Conservation (phyloP, 441 rosid species). For the Macaranga tanarius region DNA sequence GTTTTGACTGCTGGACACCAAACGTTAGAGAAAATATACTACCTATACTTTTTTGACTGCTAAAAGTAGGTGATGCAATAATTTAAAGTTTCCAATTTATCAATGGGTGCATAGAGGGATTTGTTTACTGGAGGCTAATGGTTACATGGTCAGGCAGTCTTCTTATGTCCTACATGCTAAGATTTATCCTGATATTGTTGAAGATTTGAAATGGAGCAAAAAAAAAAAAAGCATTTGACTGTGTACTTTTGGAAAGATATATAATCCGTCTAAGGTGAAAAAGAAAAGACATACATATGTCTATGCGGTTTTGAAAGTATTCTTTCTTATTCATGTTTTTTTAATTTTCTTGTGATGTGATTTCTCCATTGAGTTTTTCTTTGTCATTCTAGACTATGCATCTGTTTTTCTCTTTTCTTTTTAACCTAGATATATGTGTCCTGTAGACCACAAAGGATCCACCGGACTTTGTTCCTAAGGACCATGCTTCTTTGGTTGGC, state of each 20-base stretch:
- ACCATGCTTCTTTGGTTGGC: conserved; percentile 27
- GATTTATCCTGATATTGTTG: too few species aligned
- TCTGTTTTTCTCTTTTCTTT: not conserved
- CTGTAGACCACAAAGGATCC: conserved; percentile 31
- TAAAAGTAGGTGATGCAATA: not conserved
- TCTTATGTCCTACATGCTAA: not conserved
- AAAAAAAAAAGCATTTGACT: not conserved
- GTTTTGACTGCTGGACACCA: not conserved
- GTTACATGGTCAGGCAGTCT: not conserved
- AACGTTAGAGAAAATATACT: not conserved
- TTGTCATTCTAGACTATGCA: not conserved
- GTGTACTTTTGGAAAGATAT: not conserved
- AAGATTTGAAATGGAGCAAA: not conserved
- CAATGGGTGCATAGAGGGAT: not conserved
- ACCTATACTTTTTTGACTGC: not conserved
- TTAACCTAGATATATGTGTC: conserved; percentile 17
- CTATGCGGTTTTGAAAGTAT: not conserved
- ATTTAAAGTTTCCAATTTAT: not conserved
- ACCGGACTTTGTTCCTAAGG: conserved; percentile 16
- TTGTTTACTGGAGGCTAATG: not conserved
- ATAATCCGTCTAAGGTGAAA: not conserved
- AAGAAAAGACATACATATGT: not conserved
- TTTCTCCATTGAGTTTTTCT: not conserved
- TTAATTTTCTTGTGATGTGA: not conserved
- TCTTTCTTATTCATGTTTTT: not conserved